phyloP scores from a whole-genome alignment of 1,284 basidiomycete species.

The Peniophora sp. region DNA sequence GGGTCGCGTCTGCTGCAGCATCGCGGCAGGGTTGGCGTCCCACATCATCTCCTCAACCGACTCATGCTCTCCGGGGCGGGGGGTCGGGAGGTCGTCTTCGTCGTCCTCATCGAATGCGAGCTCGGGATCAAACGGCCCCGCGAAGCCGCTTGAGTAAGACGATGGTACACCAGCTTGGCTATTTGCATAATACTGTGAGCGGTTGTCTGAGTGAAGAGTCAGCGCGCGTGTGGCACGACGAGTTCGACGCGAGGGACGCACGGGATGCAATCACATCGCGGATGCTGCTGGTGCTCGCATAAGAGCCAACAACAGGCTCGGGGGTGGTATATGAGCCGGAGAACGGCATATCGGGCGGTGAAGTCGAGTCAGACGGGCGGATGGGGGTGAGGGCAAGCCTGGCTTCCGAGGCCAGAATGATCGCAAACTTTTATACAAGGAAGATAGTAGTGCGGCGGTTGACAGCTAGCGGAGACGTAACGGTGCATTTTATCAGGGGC shows the following conservation, averaged over 20 bases:
- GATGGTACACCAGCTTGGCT: conserved; percentile 46
- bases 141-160: conserved; percentile 33
- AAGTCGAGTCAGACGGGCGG: neutral
- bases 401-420: too few relatives aligned
- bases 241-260: conserved; percentile 26
- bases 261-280: conserved; percentile 43
- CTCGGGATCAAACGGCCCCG: conserved; percentile 27
- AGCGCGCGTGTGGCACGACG: conserved; percentile 8
- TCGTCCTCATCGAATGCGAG: conserved; percentile 18
- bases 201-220: conserved; percentile 37
- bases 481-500: too few relatives aligned
- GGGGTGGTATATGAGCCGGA: conserved; percentile 33
- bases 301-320: conserved; percentile 42
- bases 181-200: conserved; percentile 53
- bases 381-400: neutral
- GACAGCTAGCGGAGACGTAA: too few relatives aligned
- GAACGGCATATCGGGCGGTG: neutral
- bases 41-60: neutral
- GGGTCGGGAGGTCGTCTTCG: conserved; percentile 20
- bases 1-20: conserved; percentile 7
- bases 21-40: conserved; percentile 3
- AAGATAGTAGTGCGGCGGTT: too few relatives aligned
- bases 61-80: conserved; percentile 6
- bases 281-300: conserved; percentile 43
- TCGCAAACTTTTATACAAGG: too few relatives aligned